Evolutionary conservation across 768 basidiomycete species (phyloP).

Genomic region (Psilocybe azurescens): DNA sequence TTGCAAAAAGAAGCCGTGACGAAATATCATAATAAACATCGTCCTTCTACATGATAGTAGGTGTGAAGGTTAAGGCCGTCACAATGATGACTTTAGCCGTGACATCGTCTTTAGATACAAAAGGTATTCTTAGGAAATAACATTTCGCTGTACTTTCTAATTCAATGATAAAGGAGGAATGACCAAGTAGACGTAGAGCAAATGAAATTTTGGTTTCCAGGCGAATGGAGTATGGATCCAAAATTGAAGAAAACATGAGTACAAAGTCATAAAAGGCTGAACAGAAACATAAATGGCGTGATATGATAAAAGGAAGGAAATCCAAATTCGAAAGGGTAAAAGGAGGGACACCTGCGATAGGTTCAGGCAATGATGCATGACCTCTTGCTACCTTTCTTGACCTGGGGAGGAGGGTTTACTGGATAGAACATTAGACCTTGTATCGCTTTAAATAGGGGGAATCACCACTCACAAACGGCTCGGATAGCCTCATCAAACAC

Average conservation of each 20-base stretch:
- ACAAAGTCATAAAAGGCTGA: conserved; percentile 64
- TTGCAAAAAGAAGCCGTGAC: background rate
- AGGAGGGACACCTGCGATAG: conserved; percentile 11
- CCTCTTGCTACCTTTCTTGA: conserved; percentile 56
- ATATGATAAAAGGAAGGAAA: conserved; percentile 32
- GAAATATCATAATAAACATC: background rate
- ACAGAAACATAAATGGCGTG: conserved; percentile 69
- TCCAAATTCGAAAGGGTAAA: conserved; percentile 27
- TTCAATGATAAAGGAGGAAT: conserved; percentile 17
- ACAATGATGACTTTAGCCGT: background rate
- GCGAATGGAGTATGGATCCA: conserved; percentile 28
- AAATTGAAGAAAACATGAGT: conserved; percentile 43
- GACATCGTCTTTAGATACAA: conserved; percentile 2
- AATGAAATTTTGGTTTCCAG: conserved; percentile 24
- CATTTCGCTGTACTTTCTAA: conserved; percentile 18
- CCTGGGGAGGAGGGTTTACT: conserved; percentile 80
- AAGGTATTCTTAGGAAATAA: conserved; percentile 12
- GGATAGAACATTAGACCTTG: background rate
- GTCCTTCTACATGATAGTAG: background rate
- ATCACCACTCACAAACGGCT: conserved; percentile 78
- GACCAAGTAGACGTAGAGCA: conserved; percentile 19
- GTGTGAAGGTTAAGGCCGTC: background rate
- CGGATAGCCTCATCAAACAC: conserved; percentile 62
- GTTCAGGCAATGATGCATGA: conserved; percentile 78
- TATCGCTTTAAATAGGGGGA: background rate